Base-by-base conservation (phyloP, 108 stramenopile genomes). In the Stephanodiscus minutulus region DNA sequence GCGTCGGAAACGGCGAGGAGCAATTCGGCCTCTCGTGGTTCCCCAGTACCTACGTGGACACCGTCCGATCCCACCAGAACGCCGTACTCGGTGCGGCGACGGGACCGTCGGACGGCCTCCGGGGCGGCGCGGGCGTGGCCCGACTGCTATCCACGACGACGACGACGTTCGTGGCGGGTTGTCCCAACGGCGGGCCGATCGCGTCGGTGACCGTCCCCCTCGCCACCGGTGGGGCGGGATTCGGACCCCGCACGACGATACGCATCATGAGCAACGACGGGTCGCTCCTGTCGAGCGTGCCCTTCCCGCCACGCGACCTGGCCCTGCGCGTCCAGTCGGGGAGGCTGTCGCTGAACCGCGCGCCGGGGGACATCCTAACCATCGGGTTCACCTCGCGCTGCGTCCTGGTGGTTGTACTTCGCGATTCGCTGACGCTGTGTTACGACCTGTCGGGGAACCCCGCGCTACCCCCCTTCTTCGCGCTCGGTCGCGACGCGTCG, bases 101-200 rank as follows among this genome's bases (percentile, higher is more conserved):
- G 25, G 22, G 24, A 7, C 15, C 43, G 43, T 3, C 3, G 2
- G 43, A 44, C 22, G 22, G 52, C 52, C 12, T 9, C 77, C 33
- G 56, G 17, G 46, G 31, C 17, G 72, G 78, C 71, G 52, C 77
- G 17, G 87, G 87, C 48, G 57, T 92, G 6, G 69, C 74, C 21
- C 76, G 87, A 62, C 58, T 88, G 9, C 59, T 90, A 48, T 74
- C 83, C 52, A 85, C 82, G 31, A 82, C 92, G 8, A 93, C 92
- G 0, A 73, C 80, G 27, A 93, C 92, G 7, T 73, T 86, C 24
- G 87, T 91, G 17, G 87, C 82, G 8, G 88, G 86, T 17, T 93
- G 90, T 84, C 87, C 88, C n/a, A 77, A 91, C 60, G 92, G 92
- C 39, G 92, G 92, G 43, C 90, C 92, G 10, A 81, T 93, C 69